phyloP scores from a whole-genome alignment of 2,329 filamentous ascomycete genomes.

The Sordariomycetes sp. region DNA sequence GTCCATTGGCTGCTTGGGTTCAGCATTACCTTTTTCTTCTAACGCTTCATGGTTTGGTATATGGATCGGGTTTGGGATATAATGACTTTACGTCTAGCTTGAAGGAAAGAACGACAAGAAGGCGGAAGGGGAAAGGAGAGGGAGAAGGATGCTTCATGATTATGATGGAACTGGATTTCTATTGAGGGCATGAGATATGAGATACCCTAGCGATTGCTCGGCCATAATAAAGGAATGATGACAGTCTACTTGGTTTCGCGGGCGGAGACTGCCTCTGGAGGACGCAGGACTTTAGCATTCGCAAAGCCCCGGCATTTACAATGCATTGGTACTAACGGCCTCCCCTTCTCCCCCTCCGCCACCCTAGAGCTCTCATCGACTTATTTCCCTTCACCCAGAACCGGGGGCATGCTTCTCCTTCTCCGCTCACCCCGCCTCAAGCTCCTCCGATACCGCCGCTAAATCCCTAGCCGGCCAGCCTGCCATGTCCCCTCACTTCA shows the following conservation, averaged over 20 bases:
- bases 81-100: background rate
- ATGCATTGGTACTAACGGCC: too few species aligned
- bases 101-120: background rate
- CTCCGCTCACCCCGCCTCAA: too few species aligned
- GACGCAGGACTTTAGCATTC: too few species aligned
- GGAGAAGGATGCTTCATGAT: background rate
- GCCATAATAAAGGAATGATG: background rate
- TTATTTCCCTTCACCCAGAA: too few species aligned
- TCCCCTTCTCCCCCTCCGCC: too few species aligned
- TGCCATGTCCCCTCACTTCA: background rate
- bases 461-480: background rate
- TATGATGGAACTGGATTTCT: slow-evolving; percentile 3
- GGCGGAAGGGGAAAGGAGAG: background rate
- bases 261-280: too few species aligned
- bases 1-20: background rate
- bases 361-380: too few species aligned
- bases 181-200: background rate
- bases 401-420: too few species aligned
- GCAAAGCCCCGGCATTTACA: too few species aligned
- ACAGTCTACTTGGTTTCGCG: background rate
- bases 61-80: background rate
- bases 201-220: background rate
- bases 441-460: too few species aligned
- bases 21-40: slow-evolving; percentile 3
- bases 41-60: background rate